A percentile compares a stretch with the other conserved stretches of the same genome.
phyloP scores from a whole-genome alignment of 371 early-diverging fungal species.

The Mortierella sp. region DNA sequence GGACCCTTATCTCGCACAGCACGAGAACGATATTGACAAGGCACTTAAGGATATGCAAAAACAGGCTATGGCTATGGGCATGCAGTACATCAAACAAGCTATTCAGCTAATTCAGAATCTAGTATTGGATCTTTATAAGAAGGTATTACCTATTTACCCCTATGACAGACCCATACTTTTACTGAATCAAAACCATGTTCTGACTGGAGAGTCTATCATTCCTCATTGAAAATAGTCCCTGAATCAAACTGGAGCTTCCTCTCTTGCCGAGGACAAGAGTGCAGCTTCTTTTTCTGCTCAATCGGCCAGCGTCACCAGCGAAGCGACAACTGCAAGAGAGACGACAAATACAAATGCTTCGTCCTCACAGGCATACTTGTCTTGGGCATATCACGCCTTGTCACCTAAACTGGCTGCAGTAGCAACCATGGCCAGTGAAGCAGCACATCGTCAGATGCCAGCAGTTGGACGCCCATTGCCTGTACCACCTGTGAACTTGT shows the following conservation, averaged over 20 bases:
- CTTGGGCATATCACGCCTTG: constrained; percentile 39
- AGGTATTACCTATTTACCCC: constrained; percentile 18
- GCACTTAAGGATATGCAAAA: constrained; percentile 40
- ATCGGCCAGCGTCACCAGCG: constrained; percentile 2
- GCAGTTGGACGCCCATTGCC: constrained; percentile 33
- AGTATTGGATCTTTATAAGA: constrained; percentile 33
- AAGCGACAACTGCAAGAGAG: neutral
- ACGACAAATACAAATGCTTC: neutral
- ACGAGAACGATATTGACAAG: constrained; percentile 48
- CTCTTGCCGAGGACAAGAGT: constrained; percentile 2
- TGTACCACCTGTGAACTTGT: constrained; percentile 35
- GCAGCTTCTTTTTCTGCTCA: neutral
- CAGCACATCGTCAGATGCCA: constrained; percentile 22
- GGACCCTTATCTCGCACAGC: constrained; percentile 43
- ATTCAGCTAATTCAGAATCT: constrained; percentile 36
- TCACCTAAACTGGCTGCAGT: constrained; percentile 46
- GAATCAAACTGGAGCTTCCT: constrained; percentile 13
- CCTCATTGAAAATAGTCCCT: constrained; percentile 10
- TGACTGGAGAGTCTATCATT: neutral
- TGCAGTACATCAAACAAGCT: constrained; percentile 47
- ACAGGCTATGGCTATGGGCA: constrained; percentile 45
- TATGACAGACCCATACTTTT: neutral
- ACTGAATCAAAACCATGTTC: neutral
- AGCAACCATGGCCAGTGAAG: constrained; percentile 44
- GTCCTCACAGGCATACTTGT: constrained; percentile 14